Evolutionary conservation across 306 rosid genomes (phyloP), one percentile per base, ranked within the genome.

Genomic region (Vicia sativa): DNA sequence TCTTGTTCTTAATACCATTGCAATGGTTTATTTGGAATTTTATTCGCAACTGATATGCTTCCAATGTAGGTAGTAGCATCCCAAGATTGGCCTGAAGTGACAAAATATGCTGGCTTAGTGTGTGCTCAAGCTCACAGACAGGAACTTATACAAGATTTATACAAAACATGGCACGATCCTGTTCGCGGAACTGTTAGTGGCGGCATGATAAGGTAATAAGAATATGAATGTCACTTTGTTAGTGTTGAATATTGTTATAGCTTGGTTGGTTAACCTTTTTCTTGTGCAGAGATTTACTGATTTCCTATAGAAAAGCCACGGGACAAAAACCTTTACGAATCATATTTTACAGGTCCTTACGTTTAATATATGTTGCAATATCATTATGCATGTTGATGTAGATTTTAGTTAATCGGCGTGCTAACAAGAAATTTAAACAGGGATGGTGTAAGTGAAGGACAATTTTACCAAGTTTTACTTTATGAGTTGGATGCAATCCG

Each of bases 381-480:
- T 55, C 16, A 7, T 28, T 2, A 31, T 38, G 28, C 63, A 6
- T 62, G 21, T 31, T 57, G 63, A 28, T 41, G 35, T 1, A 41
- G 21, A 19, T 41, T 16, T 21, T 55, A 15, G 41, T 53, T 10
- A 7, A 53, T 12, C 26, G 34, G 26, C 34, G 55, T 68, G 9
- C 11, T 77, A 65, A 77, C 14, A 4, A 63, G 37, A 7, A 2
- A 55, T 55, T 43, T 60, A 74, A 21, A 64, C 79, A 92, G 98
- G 93, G 98, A 92, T 67, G 98, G 98, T 16, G 98, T 92, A 21
- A 92, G 98, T 34, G 98, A 92, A 61, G 98, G 98, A 2, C 98
- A 92, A 69, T 92, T 92, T 77, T 89, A 92, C 74, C 98, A 92
- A 72, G 98, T 92, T 78, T 80, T 92, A 77, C 83, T 92, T 15